Evolutionary conservation across 177 flowering plant genomes (phyloP).

Genomic region (Vitis hybrid): DNA sequence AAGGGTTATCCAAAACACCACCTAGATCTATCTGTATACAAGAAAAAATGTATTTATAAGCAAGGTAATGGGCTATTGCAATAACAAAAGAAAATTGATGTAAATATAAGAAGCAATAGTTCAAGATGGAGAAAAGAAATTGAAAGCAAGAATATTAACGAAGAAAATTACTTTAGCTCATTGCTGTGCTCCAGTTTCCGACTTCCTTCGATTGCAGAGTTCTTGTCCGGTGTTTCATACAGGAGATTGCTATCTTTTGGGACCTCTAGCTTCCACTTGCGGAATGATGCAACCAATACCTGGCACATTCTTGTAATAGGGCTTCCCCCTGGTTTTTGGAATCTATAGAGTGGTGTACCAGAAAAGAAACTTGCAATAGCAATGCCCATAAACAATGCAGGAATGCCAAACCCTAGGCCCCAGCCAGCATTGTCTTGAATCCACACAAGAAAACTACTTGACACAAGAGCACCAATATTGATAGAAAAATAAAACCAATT

Average conservation of each 20-base stretch:
- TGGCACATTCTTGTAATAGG: slow-evolving; percentile 56
- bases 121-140: neutral
- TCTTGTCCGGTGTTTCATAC: slow-evolving; percentile 36
- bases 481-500: slow-evolving; percentile 59
- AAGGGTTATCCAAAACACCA: too few relatives aligned
- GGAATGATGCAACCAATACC: slow-evolving; percentile 52
- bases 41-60: too few relatives aligned
- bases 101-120: neutral
- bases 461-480: slow-evolving; percentile 50
- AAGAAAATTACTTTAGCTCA: slow-evolving; percentile 37
- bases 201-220: slow-evolving; percentile 52
- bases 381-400: slow-evolving; percentile 50
- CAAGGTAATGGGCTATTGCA: too few relatives aligned
- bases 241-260: slow-evolving; percentile 44
- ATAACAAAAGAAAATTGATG: neutral
- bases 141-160: neutral
- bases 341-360: slow-evolving; percentile 55
- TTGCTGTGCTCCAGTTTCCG: slow-evolving; percentile 48
- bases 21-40: too few relatives aligned
- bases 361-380: slow-evolving; percentile 47
- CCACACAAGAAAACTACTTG: slow-evolving; percentile 55
- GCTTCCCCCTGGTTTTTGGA: slow-evolving; percentile 60
- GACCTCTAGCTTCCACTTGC: slow-evolving; percentile 37
- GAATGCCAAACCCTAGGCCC: slow-evolving; percentile 64
- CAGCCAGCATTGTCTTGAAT: slow-evolving; percentile 58